Base-by-base conservation (phyloP, 2,329 filamentous ascomycete species). In the Stagonosporopsis cucurbitacearum region DNA sequence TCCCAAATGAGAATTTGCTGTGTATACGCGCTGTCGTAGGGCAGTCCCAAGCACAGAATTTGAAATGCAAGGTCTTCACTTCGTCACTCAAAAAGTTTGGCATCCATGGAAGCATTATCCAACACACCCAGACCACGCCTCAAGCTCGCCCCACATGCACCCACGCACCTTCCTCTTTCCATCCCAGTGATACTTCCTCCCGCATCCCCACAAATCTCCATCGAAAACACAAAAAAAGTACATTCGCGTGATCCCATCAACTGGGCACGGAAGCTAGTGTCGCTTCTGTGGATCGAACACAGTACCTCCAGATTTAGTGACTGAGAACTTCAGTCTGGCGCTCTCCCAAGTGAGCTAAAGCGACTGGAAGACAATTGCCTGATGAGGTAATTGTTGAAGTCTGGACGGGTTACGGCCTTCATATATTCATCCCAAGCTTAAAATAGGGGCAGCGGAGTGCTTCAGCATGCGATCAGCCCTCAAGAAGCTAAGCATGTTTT, bases 291-390 rank as follows among this genome's bases (percentile, higher is more conserved):
- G 53, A 55, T 55, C 53, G 53, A 55, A 55, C 53, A 52, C 54
- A 51, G 54, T 57, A 57, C 54, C 54, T 57, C 54, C 54, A 57
- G 54, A 57, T 57, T 57, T 52, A 51, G 39, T 57, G 54, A 57
- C 54, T 57, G 54, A 56, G 28, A 44, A 57, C 54, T 57, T 57
- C 54, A 57, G 54, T 57, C 54, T 57, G 54, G 54, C 54, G 54
- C 54, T 57, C 54, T 57, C 54, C 54, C 54, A 57, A 57, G 47
- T 57, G 54, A 57, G 54, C 54, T 57, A 57, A 57, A 57, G 54
- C 54, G 54, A 57, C 54, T 44, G 43, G 48, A 57, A 52, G 41
- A 30, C 46, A 52, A 52, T 57, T 52, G 48, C 54, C 43, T 43
- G 39, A 57, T 47, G 37, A 3, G 54, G 54, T 52, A 52, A 52